phyloP scores from a whole-genome alignment of 495 filamentous ascomycete species.

The Neurospora discreta region DNA sequence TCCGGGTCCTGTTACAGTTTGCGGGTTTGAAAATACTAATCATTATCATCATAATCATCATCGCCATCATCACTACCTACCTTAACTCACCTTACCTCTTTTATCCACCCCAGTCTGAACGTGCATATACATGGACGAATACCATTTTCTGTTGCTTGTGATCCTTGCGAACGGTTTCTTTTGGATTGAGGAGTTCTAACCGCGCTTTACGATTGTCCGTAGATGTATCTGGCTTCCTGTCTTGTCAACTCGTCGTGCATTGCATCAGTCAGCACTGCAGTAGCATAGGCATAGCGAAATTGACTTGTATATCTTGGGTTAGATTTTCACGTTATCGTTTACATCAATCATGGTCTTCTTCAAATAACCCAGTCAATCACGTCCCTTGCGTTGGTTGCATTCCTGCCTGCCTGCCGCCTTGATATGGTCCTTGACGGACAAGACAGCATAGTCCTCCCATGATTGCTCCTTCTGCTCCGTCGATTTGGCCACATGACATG shows the following conservation, averaged over 20 bases:
- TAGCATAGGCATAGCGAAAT: background rate
- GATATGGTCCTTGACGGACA: background rate
- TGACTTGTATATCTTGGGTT: background rate
- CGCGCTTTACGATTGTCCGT: background rate
- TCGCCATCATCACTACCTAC: background rate
- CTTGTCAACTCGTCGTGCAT: background rate
- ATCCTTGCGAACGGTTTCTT: background rate
- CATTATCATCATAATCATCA: background rate
- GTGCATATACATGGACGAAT: background rate
- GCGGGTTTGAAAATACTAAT: background rate
- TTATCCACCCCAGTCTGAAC: background rate
- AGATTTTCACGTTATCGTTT: background rate
- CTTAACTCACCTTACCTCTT: background rate
- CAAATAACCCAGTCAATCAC: background rate
- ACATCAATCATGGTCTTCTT: background rate
- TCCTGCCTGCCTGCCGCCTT: background rate
- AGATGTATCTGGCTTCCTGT: background rate
- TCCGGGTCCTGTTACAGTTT: background rate
- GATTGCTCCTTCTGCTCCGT: background rate
- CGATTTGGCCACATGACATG: background rate
- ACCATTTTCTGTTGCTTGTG: background rate
- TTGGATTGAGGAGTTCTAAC: background rate
- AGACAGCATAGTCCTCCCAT: background rate
- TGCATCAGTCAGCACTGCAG: background rate
- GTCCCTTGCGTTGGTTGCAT: background rate